Evolutionary conservation across 768 basidiomycete genomes (phyloP).

Genomic region (Paxillus involutus): DNA sequence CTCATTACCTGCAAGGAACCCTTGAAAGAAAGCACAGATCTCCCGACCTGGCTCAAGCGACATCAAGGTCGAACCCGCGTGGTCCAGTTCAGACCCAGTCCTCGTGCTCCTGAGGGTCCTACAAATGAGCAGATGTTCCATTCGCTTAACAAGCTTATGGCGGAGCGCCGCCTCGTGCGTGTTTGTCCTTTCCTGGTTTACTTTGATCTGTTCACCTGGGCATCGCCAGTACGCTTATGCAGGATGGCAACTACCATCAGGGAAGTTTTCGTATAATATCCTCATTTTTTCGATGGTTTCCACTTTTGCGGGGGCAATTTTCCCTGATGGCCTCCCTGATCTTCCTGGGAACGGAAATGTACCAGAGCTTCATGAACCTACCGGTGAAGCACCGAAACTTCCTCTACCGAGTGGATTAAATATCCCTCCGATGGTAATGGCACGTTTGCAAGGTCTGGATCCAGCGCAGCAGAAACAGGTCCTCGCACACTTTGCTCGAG

Average conservation of each 20-base stretch:
- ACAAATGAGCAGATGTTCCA: constrained; percentile 45
- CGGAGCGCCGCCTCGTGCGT: constrained; percentile 46
- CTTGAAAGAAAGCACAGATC: constrained; percentile 36
- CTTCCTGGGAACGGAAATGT: constrained; percentile 26
- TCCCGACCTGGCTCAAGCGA: constrained; percentile 49
- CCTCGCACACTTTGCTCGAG: constrained; percentile 11
- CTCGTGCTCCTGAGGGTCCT: constrained; percentile 33
- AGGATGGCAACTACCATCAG: constrained; percentile 48
- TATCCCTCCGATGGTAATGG: constrained; percentile 11
- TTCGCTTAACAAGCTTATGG: constrained; percentile 42
- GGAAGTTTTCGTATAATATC: constrained; percentile 42
- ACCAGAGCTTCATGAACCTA: constrained; percentile 5
- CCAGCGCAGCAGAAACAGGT: constrained; percentile 21
- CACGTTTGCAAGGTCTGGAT: constrained; percentile 25
- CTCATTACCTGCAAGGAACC: constrained; percentile 43
- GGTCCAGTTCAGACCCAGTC: constrained; percentile 39
- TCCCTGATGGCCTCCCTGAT: constrained; percentile 52
- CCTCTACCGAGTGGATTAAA: not conserved
- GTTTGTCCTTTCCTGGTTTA: not conserved
- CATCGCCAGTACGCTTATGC: constrained; percentile 46
- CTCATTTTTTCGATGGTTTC: constrained; percentile 44
- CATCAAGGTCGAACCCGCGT: constrained; percentile 34
- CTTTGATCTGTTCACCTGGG: not conserved
- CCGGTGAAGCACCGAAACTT: constrained; percentile 5
- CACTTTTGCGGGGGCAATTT: constrained; percentile 47